Base-by-base conservation (phyloP, 352 stramenopile species). In the Globisporangium nunn region DNA sequence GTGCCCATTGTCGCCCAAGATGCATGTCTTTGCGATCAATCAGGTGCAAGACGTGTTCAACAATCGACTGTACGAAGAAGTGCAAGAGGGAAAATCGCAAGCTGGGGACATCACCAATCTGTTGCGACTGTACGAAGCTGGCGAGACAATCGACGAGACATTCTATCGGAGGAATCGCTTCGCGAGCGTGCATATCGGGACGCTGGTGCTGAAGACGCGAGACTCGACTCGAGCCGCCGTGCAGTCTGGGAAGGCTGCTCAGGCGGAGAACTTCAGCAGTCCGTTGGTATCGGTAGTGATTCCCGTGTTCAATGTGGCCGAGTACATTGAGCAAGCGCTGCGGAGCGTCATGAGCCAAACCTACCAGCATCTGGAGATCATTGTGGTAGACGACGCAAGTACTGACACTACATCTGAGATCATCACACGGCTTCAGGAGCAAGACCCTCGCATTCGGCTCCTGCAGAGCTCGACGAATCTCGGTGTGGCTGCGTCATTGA, bases 11-110 rank as follows among this genome's bases (percentile, higher is more conserved):
- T 63, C 48, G 49, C 74, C 81, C 50, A 74, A 88, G 37, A 75
- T 96, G 64, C 71, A 87, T 31, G 81, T 93, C 40, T 71, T 96
- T 30, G 82, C 87, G 12, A 75, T 96, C 49, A 96, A 96, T 64
- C 76, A 90, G 37, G 87, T 96, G 12, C 87, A 96, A 60, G 64
- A 90, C 50, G 61, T 87, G 8, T 96, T 78, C 52, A 51, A 70
- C 43, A 94, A 88, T 50, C 81, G 79, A 1, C 56, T 95, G 14
- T 93, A 91, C 55, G 51, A 46, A 23, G 40, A 48, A 17, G 41
- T 15, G 7, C 10, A 58, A 61, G 18, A 51, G 53, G 14, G n/a
- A 50, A 45, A 47, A 11, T 54, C 28, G 40, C 64, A 17, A 41
- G 75, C 30, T 35, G 78, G 58, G 10, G 71, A 71, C 47, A 63